These are phyloP conservation scores for Croton setiger DNA, from an alignment of 441 rosid species.

Conservation along the genomic window DNA sequence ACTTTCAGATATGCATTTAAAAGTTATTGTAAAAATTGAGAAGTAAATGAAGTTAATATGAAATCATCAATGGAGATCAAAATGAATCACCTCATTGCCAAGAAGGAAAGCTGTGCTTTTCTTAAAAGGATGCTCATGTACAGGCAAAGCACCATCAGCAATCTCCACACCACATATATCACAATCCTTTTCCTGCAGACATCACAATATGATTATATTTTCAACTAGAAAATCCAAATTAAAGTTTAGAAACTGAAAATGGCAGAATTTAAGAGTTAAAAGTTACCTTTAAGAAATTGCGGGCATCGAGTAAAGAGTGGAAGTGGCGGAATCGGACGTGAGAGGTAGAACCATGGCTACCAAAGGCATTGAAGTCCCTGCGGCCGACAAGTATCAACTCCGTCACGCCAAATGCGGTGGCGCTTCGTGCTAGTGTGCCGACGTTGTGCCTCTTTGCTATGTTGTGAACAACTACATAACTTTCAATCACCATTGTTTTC, in stretches of 20 bases:
- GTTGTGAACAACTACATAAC: slow-evolving; percentile 93
- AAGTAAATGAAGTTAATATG: neutral
- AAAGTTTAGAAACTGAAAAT: neutral
- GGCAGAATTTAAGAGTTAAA: neutral
- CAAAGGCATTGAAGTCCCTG: slow-evolving; percentile 90
- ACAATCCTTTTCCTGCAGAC: slow-evolving; percentile 62
- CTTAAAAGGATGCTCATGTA: slow-evolving; percentile 72
- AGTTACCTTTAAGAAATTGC: slow-evolving; percentile 60
- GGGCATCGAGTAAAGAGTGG: slow-evolving; percentile 71
- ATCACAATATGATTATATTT: neutral
- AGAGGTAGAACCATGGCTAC: slow-evolving; percentile 92
- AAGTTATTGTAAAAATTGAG: neutral
- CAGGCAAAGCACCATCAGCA: slow-evolving; percentile 61
- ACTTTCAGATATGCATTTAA: neutral
- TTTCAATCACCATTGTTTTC: slow-evolving; percentile 51
- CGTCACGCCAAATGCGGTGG: slow-evolving; percentile 86
- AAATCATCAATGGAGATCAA: neutral
- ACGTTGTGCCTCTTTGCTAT: slow-evolving; percentile 95
- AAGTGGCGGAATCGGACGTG: slow-evolving; percentile 86
- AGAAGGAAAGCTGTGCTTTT: slow-evolving; percentile 86
- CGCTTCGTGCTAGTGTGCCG: slow-evolving; percentile 86
- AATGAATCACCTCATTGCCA: slow-evolving; percentile 67
- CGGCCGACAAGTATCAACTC: slow-evolving; percentile 89
- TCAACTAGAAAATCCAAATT: slow-evolving; percentile 5
- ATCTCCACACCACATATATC: slow-evolving; percentile 97